These are phyloP conservation scores for Verbena officinalis DNA, from an alignment of 257 asterid species.

Conservation along the genomic window DNA sequence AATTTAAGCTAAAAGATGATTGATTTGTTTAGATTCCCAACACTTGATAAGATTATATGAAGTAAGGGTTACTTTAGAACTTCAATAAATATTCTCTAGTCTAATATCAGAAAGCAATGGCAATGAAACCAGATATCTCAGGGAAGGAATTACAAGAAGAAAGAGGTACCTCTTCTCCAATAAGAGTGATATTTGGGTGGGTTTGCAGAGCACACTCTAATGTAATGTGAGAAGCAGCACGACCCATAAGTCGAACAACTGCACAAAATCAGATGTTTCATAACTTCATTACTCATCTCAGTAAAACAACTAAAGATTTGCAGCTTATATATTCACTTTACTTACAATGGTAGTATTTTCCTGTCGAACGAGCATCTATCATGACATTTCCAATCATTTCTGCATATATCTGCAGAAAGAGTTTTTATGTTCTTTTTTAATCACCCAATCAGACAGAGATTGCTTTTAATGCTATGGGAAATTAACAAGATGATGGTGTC, in stretches of 20 bases:
- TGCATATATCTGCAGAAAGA: constrained; percentile 58
- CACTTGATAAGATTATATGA: not conserved
- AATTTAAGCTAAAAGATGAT: not conserved
- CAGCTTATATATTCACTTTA: not conserved
- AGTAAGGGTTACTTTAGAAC: not conserved
- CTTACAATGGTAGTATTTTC: constrained; percentile 83
- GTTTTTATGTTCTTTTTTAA: no score
- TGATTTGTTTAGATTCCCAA: not conserved
- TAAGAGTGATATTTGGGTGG: constrained; percentile 73
- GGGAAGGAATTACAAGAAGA: not conserved
- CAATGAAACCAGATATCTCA: not conserved
- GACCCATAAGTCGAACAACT: constrained; percentile 87
- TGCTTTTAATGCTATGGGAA: not conserved
- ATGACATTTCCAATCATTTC: constrained; percentile 87
- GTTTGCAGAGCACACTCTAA: constrained; percentile 83
- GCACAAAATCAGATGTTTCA: constrained; percentile 19
- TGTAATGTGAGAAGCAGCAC: constrained; percentile 85
- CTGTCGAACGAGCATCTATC: constrained; percentile 86
- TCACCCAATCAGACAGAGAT: not conserved
- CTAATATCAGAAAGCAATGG: not conserved
- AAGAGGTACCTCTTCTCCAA: constrained; percentile 75
- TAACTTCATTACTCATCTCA: constrained; percentile 5
- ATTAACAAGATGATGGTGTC: not conserved
- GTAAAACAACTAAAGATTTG: not conserved
- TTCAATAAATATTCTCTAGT: not conserved